These are phyloP conservation scores for Alternaria arbusti DNA, from an alignment of 2,329 filamentous ascomycete species.

Conservation along the genomic window DNA sequence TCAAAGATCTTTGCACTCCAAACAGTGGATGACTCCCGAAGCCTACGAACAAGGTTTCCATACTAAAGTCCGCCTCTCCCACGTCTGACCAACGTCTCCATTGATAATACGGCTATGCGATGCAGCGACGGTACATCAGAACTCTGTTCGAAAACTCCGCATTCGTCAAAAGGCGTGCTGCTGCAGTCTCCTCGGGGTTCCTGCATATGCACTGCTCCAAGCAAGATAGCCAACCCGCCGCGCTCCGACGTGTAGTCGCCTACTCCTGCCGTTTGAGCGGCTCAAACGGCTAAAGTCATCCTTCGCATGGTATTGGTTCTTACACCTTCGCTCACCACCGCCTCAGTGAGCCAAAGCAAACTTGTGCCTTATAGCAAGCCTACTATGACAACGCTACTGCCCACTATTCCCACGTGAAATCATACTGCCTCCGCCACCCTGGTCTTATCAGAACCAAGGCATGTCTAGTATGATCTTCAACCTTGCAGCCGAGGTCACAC, in stretches of 20 bases:
- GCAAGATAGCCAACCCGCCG: background rate
- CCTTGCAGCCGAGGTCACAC: background rate
- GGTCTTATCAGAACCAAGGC: background rate
- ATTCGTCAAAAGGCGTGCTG: background rate
- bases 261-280: constrained; percentile 14
- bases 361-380: background rate
- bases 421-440: background rate
- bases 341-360: background rate
- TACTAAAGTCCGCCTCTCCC: background rate
- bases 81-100: background rate
- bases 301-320: background rate
- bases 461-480: background rate
- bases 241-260: constrained; percentile 9
- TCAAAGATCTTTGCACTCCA: background rate
- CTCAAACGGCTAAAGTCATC: constrained; percentile 6
- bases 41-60: background rate
- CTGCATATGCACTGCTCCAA: background rate
- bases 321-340: background rate
- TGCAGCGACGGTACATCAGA: background rate
- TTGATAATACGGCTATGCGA: background rate
- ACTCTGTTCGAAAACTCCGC: background rate
- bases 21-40: background rate
- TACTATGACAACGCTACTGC: background rate
- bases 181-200: constrained; percentile 32
- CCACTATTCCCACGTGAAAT: background rate